Evolutionary conservation across 1,284 basidiomycete species (phyloP), one percentile per base, ranked within the genome.

Genomic region (Wallemia hederae): DNA sequence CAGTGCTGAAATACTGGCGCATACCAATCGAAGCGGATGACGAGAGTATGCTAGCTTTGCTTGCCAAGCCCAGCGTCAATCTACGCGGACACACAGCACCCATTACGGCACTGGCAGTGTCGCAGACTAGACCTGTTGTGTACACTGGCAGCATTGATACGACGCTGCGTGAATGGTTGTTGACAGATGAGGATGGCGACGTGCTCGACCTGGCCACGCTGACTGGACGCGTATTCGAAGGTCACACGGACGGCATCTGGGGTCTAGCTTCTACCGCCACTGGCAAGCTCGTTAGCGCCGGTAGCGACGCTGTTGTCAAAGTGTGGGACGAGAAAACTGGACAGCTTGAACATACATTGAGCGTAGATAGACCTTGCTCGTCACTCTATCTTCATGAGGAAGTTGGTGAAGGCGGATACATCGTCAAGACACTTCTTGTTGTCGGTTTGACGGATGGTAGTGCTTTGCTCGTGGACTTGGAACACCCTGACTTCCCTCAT

Each of bases 211-310:
- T 49, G 3, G 77, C 83, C 60, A 80, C 80, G 1, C 77, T 81
- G 22, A 76, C 80, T 34, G 76, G 84, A 34, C 84, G 83, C 31
- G 82, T 83, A 63, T 78, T 97, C 27, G 80, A 91, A 34, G 90
- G 89, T 1, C 88, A 94, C 69, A 86, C 87, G 0, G 89, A 97
- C 69, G 86, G 86, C 1, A 84, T 97, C 14, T 97, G 92, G 91
- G 91, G 91, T 68, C 73, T 97, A 59, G 82, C n/a, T 3, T 58
- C 14, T 22, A 28, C 27, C 5, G 5, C 3, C 2, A 11, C 25
- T 11, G 56, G 84, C 22, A 63, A 75, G 14, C 63, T 77, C 25
- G 70, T 72, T 1, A 59, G 59, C 27, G 26, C n/a, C n/a, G 29
- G 24, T 15, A 55, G 22, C 60, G 62, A 55, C 55, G 56, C 25